Evolutionary conservation across 306 rosid genomes (phyloP), one percentile per base, ranked within the genome.

Genomic region (Castanospermum australe): DNA sequence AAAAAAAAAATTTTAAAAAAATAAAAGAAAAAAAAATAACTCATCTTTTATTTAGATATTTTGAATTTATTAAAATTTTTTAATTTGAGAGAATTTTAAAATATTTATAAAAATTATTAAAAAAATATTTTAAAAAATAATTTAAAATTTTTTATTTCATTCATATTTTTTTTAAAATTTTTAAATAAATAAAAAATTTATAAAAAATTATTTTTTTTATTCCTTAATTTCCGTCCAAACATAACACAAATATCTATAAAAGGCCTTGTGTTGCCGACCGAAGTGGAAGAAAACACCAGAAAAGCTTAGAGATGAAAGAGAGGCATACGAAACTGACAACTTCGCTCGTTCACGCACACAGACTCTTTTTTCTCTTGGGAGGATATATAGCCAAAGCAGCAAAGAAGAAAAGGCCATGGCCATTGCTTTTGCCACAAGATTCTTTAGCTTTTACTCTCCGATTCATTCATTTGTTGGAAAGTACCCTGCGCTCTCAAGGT

Each of bases 351-450:
- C 35, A 45, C 76, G 44, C 38, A 12, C 52, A 36, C 17, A 42
- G 5, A 36, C 44, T 41, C 4, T 4, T 74, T 56, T 76, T 39
- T 41, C 4, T 4, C 73, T 56, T 76, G 30, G 75, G 71, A 56
- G 45, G 44, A 82, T 52, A 78, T 65, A 35, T 21, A 44, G 51
- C 68, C 68, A 48, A 57, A 50, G 52, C 11, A 22, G 24, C 28
- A 45, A 62, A 13, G 42, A 12, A 56, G 47, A 10, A 69, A 30
- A 30, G 39, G 62, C 61, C 76, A 69, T 75, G n/a, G n/a, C n/a
- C n/a, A n/a, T 65, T 12, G 78, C 64, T 75, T 82, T 72, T 55
- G 51, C 25, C 48, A 60, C 73, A 74, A 84, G 79, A 54, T 2
- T 55, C 62, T 63, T 56, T 21, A 55, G 44, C 56, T 64, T 71